A percentile compares a stretch with the other conserved stretches of the same genome.
These are phyloP conservation scores for Neurospora sp. DNA, from an alignment of 495 filamentous ascomycete species.

Conservation along the genomic window DNA sequence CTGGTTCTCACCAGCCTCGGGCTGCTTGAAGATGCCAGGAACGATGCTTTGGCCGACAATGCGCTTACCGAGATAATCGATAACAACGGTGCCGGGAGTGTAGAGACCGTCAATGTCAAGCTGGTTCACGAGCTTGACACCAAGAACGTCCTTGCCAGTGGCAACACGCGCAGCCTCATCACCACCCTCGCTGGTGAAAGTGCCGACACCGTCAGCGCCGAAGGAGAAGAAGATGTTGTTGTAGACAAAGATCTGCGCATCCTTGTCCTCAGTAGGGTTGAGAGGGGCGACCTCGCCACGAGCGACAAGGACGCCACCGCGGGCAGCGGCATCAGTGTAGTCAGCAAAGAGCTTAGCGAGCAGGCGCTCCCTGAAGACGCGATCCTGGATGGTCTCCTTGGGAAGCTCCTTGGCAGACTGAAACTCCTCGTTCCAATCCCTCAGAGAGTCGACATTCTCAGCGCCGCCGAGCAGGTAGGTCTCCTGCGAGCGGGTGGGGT, in stretches of 20 bases:
- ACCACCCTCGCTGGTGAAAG: constrained; percentile 90
- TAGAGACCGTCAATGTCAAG: constrained; percentile 90
- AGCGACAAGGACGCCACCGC: constrained; percentile 88
- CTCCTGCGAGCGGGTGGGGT: constrained; percentile 86
- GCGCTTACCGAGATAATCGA: constrained; percentile 95
- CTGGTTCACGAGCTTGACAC: constrained; percentile 90
- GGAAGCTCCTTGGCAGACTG: constrained; percentile 91
- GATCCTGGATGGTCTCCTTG: constrained; percentile 85
- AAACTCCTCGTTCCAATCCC: constrained; percentile 99
- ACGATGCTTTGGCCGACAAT: constrained; percentile 98
- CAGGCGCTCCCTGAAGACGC: constrained; percentile 89
- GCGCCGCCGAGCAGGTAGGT: constrained; percentile 79
- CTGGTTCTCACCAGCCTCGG: constrained; percentile 93
- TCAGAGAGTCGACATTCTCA: constrained; percentile 84
- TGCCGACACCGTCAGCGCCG: constrained; percentile 94
- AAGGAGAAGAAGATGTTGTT: constrained; percentile 99
- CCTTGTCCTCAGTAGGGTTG: constrained; percentile 84
- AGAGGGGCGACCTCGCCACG: constrained; percentile 90
- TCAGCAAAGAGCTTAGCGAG: constrained; percentile 95
- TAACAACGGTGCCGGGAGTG: constrained; percentile 90
- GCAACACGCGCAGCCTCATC: constrained; percentile 95
- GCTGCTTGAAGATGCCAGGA: constrained; percentile 97
- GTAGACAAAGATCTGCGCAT: constrained; percentile 98
- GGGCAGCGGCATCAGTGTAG: constrained; percentile 88
- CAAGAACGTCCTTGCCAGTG: constrained; percentile 91